Percentiles rank a stretch among this genome's conserved stretches.
These are phyloP conservation scores for Erysiphe neolycopersici DNA, from an alignment of 2,329 filamentous ascomycete genomes.

Conservation along the genomic window DNA sequence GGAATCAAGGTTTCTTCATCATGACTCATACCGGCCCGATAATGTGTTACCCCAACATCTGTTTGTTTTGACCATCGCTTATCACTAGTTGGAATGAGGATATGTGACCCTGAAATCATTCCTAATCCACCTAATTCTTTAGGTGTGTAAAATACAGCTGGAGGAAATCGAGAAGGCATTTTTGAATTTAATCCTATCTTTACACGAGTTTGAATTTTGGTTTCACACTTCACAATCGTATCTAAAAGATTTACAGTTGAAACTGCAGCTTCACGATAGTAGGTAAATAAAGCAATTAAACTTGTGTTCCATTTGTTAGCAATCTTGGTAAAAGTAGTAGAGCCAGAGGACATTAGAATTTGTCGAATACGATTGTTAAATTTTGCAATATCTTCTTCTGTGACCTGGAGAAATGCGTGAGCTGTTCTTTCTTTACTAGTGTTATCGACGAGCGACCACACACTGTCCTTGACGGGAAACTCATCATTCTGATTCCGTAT, in stretches of 20 bases:
- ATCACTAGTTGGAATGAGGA: conserved; percentile 87
- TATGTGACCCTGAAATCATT: conserved; percentile 98
- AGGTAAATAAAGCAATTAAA: conserved; percentile 88
- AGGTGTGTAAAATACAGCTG: conserved; percentile 94
- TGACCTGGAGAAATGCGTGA: conserved; percentile 91
- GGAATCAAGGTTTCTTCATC: conserved; percentile 95
- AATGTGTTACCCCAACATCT: conserved; percentile 89
- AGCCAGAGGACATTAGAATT: conserved; percentile 98
- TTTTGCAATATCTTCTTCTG: conserved; percentile 91
- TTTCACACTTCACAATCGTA: conserved; percentile 97
- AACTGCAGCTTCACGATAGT: conserved; percentile 92
- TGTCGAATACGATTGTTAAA: conserved; percentile 98
- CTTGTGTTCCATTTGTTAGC: conserved; percentile 99
- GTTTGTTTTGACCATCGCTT: conserved; percentile 98
- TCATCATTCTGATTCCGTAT: conserved; percentile 86
- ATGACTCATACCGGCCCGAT: conserved; percentile 90
- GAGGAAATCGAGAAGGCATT: conserved; percentile 96
- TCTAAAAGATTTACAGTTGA: conserved; percentile 85
- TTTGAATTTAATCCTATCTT: conserved; percentile 98
- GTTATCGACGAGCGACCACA: conserved; percentile 94
- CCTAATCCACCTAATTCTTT: conserved; percentile 92
- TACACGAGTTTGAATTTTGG: conserved; percentile 95
- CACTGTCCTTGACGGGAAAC: conserved; percentile 90
- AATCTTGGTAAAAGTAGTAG: conserved; percentile 97
- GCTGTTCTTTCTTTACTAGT: conserved; percentile 91